Conservation (phyloP, 768 basidiomycete genomes). For the Boletales sp. region DNA sequence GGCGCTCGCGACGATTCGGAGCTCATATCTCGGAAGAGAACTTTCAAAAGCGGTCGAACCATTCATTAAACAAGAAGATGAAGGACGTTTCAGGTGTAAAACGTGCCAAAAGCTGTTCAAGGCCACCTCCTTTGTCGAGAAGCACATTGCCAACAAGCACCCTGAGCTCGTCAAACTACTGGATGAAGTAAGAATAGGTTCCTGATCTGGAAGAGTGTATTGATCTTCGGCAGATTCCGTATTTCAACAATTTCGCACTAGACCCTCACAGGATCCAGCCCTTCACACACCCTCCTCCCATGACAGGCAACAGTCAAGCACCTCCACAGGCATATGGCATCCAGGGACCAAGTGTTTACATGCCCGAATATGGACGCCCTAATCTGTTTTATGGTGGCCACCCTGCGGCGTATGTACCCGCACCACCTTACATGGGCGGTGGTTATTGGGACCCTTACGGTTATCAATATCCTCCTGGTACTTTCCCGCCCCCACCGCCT, state of each 20-base stretch:
- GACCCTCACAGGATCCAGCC: constrained; percentile 93
- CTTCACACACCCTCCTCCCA: constrained; percentile 72
- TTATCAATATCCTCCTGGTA: constrained; percentile 38
- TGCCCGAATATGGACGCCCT: constrained; percentile 41
- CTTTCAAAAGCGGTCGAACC: constrained; percentile 74
- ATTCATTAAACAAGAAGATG: constrained; percentile 91
- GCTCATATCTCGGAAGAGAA: constrained; percentile 51
- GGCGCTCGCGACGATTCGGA: constrained; percentile 8
- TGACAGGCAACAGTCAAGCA: constrained; percentile 64
- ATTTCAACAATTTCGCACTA: constrained; percentile 94
- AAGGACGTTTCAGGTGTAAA: constrained; percentile 96
- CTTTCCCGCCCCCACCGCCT: constrained; percentile 34
- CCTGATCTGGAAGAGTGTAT: constrained; percentile 7
- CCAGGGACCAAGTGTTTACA: constrained; percentile 54
- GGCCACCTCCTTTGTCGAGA: constrained; percentile 94
- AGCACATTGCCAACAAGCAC: constrained; percentile 96
- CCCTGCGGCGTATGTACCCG: constrained; percentile 32
- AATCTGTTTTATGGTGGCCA: constrained; percentile 39
- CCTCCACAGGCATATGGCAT: constrained; percentile 87
- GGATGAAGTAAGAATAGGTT: constrained; percentile 63
- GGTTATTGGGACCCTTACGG: constrained; percentile 47
- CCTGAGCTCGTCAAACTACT: constrained; percentile 77
- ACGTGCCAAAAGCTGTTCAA: constrained; percentile 97
- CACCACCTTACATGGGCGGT: constrained; percentile 37
- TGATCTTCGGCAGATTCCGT: constrained; percentile 57